These are phyloP conservation scores for Scedosporium minutisporum DNA, from an alignment of 2,329 filamentous ascomycete genomes.

Conservation along the genomic window DNA sequence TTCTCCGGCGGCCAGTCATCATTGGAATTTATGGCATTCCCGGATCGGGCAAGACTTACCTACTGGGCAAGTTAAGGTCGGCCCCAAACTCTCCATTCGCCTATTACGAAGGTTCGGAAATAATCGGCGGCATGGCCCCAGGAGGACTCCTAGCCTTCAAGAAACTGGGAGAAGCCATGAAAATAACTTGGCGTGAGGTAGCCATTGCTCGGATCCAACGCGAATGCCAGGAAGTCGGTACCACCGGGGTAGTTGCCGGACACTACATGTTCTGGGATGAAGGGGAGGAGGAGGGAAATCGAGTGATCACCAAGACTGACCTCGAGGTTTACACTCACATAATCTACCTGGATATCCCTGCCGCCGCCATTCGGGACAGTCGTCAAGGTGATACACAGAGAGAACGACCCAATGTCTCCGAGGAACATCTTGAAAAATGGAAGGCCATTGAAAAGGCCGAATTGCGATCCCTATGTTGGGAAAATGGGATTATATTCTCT, in stretches of 20 bases:
- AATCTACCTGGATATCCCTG: constrained; percentile 39
- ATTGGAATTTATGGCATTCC: background rate
- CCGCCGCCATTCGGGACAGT: constrained; percentile 25
- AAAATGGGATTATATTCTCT: background rate
- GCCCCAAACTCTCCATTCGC: background rate
- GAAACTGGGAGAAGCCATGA: background rate
- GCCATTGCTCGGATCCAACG: background rate
- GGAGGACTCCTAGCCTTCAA: background rate
- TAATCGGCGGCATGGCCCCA: background rate
- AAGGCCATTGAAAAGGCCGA: background rate
- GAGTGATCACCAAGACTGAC: constrained; percentile 36
- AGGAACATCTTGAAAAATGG: background rate
- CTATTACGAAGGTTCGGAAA: background rate
- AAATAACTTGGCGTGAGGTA: background rate
- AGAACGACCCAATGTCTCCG: background rate
- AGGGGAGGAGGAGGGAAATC: constrained; percentile 16
- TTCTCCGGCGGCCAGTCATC: background rate
- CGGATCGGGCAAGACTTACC: background rate
- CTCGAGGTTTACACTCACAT: constrained; percentile 44
- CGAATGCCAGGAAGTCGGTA: background rate
- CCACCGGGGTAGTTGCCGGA: constrained; percentile 39
- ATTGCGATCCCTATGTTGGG: background rate
- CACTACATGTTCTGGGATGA: constrained; percentile 47
- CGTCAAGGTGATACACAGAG: constrained; percentile 26
- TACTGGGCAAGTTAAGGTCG: background rate